A percentile compares a stretch with the other conserved stretches of the same genome.
phyloP scores from a whole-genome alignment of 495 filamentous ascomycete species.

The Elasticomyces elasticus region DNA sequence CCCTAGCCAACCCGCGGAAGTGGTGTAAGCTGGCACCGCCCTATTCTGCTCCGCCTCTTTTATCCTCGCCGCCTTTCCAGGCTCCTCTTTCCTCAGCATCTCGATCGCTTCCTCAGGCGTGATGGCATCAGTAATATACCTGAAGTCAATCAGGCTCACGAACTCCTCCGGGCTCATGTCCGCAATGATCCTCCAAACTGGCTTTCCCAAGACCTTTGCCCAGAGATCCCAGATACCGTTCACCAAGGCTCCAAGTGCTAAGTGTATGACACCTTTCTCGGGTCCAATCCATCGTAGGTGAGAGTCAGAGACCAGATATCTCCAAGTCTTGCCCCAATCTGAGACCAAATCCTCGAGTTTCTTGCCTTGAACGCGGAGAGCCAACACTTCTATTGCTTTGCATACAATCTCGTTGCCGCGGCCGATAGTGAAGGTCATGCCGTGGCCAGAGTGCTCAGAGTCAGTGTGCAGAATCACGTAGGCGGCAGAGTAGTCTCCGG shows the following conservation, averaged over 20 bases:
- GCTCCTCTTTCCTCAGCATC: conserved; percentile 53
- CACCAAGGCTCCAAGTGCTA: conserved; percentile 80
- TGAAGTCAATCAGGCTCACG: conserved; percentile 80
- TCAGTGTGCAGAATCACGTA: conserved; percentile 89
- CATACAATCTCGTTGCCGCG: conserved; percentile 93
- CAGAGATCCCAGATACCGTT: conserved; percentile 95
- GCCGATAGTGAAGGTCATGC: conserved; percentile 97
- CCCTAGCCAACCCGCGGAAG: conserved; percentile 87
- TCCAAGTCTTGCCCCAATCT: conserved; percentile 76
- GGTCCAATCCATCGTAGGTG: conserved; percentile 93
- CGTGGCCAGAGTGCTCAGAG: conserved; percentile 62
- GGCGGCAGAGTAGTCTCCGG: conserved; percentile 83
- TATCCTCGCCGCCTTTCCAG: conserved; percentile 56
- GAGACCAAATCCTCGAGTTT: conserved; percentile 64
- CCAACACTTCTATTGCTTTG: conserved; percentile 66
- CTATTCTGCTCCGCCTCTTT: conserved; percentile 56
- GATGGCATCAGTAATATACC: conserved; percentile 88
- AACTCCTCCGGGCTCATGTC: conserved; percentile 85
- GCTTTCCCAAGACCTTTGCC: conserved; percentile 77
- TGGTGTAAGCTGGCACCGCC: conserved; percentile 86
- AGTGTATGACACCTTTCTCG: conserved; percentile 90
- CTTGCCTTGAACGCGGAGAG: conserved; percentile 59
- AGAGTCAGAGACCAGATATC: conserved; percentile 78
- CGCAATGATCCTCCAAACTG: conserved; percentile 80
- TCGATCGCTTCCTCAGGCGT: conserved; percentile 72